A percentile compares a stretch with the other conserved stretches of the same genome.
These are phyloP conservation scores for Cordyceps farinosa DNA, from an alignment of 2,329 filamentous ascomycete genomes.

Conservation along the genomic window DNA sequence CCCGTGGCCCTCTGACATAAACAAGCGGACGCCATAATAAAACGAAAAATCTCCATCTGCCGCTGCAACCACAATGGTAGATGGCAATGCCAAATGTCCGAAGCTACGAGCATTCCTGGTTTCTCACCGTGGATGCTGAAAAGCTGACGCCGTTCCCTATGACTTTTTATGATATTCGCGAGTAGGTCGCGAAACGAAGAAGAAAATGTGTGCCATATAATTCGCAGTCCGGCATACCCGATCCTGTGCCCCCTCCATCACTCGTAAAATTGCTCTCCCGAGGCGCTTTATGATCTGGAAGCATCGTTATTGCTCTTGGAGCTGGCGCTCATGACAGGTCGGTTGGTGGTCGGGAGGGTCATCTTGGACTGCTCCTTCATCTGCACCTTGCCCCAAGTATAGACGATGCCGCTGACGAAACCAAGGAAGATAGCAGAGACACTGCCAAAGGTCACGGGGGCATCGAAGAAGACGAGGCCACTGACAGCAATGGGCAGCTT, in stretches of 20 bases:
- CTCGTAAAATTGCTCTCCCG: neutral
- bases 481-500: conserved; percentile 87
- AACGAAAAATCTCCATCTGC: conserved; percentile 8
- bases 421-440: conserved; percentile 82
- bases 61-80: conserved; percentile 4
- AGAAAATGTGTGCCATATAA: neutral
- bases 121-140: conserved; percentile 11
- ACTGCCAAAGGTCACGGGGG: conserved; percentile 80
- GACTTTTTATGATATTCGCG: conserved; percentile 9
- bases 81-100: conserved; percentile 12
- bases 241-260: neutral
- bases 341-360: conserved; percentile 16
- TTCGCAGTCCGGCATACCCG: neutral
- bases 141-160: conserved; percentile 16
- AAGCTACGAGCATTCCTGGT: conserved; percentile 2
- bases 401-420: conserved; percentile 83
- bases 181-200: neutral
- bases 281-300: conserved; percentile 13
- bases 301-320: conserved; percentile 19
- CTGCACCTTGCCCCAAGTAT: conserved; percentile 43
- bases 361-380: conserved; percentile 17
- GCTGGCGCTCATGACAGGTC: conserved; percentile 18
- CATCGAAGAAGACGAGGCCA: conserved; percentile 85
- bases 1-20: neutral
- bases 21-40: conserved; percentile 10